Evolutionary conservation across 2,329 filamentous ascomycete genomes (phyloP).

Genomic region (Trichophyton benhamiae): DNA sequence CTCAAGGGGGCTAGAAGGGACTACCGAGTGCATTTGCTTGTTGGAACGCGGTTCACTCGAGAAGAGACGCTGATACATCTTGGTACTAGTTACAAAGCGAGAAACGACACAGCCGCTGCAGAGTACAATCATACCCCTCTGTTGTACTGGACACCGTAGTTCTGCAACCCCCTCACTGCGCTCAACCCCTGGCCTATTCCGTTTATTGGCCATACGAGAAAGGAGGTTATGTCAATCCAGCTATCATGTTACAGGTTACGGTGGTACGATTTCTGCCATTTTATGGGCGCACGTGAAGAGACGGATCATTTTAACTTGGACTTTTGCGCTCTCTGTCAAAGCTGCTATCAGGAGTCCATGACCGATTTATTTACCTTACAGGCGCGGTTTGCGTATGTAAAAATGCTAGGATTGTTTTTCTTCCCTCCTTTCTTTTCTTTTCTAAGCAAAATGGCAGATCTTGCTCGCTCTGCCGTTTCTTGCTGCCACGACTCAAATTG

Average conservation of each 20-base stretch:
- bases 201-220: not conserved
- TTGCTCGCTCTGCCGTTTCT: not conserved
- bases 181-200: not conserved
- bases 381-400: not conserved
- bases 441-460: not conserved
- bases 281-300: not conserved
- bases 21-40: not conserved
- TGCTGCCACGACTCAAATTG: not conserved
- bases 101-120: not conserved
- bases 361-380: not conserved
- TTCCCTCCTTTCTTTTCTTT: not conserved
- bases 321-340: not conserved
- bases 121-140: not conserved
- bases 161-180: not conserved
- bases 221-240: not conserved
- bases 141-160: not conserved
- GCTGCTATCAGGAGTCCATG: not conserved
- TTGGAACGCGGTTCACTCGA: not conserved
- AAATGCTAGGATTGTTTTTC: not conserved
- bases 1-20: not conserved
- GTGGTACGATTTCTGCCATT: not conserved
- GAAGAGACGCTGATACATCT: not conserved
- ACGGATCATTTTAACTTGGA: slow-evolving; percentile 2
- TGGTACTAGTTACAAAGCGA: not conserved
- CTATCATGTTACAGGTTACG: not conserved